Evolutionary conservation across 106 monocot species (phyloP), one percentile per base, ranked within the genome.

Genomic region (Allium cepa): DNA sequence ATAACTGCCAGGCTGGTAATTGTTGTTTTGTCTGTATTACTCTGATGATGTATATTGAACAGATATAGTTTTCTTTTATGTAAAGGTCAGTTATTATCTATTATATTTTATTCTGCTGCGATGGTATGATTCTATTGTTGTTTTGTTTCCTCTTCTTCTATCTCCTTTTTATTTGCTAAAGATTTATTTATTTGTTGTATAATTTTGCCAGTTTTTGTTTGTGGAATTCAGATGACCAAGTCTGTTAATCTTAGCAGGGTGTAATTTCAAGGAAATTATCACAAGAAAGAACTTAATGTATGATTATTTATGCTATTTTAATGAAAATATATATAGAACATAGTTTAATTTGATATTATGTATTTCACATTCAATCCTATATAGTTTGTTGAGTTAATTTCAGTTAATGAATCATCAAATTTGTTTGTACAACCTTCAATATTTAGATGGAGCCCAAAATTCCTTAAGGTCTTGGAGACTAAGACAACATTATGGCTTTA

Each of bases 401-500:
- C 15, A 11, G 16, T 64, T 28, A 17, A 66, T 14, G 4, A 4
- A 17, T 48, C 5, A 10, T 50, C 26, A 50, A 51, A 50, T 66
- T 64, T 65, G 18, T 9, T 26, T 66, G 9, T 66, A 27, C 56
- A 12, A 45, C 49, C 26, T 69, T 56, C 22, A 7, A 56, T 56
- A 56, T 59, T 46, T 69, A 76, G 76, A 63, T 76, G 69, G 46
- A 69, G 46, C 47, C 18, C 53, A 47, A 1, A 4, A 17, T 46
- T 22, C 46, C 36, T 15, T 57, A 77, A 45, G 71, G 77, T 50
- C 58, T 73, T 68, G 16, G 13, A n/a, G 72, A 61, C 46, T 17
- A 27, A 60, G 75, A 69, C 55, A 86, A 81, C 73, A 70, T 80
- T 75, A 91, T 81, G 65, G 76, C 76, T 66, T 51, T 96, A 59